Evolutionary conservation across 1,284 basidiomycete genomes (phyloP), one percentile per base, ranked within the genome.

Genomic region (Ustilago trichophora): DNA sequence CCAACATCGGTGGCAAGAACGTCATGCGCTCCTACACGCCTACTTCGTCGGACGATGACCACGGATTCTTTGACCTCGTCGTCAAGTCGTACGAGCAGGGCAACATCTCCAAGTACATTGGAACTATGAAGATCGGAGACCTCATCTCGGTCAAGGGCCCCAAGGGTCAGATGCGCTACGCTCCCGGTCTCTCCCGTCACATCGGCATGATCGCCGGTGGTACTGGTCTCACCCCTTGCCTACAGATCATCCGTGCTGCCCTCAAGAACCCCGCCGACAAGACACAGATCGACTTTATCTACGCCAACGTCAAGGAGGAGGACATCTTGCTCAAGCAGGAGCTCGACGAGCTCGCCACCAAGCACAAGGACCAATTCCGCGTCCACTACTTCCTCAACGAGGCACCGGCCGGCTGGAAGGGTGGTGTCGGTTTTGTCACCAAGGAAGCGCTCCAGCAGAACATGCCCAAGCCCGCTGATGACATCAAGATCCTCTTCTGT

Each of bases 61-160:
- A 86, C 50, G 96, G 95, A 43, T 88, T 91, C 84, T 98, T 98
- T 81, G 94, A 98, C 83, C 88, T 98, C 55, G 87, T 98, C 76
- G 90, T 98, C 85, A 98, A 98, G 93, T 87, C 93, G 6, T 98
- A 98, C 82, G 92, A 95, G 79, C 89, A 92, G 82, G 96, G 96
- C 60, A 98, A 97, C 84, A 91, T 98, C 80, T 98, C 95, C 18
- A 88, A 89, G 66, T 83, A 86, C 96, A 77, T 87, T 87, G 37
- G 84, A 87, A 48, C 86, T 93, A 82, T 92, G 90, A 73, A 75
- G 58, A 53, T 78, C 18, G 80, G 75, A 85, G 95, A 67, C 83
- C 88, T 86, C 36, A 85, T 97, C 73, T 88, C 89, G 72, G 87
- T 98, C 85, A 96, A 93, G 83, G 95, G 95, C 2, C 95, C 95